Conservation (phyloP, 306 rosid species). For the Pyrus betulifolia region DNA sequence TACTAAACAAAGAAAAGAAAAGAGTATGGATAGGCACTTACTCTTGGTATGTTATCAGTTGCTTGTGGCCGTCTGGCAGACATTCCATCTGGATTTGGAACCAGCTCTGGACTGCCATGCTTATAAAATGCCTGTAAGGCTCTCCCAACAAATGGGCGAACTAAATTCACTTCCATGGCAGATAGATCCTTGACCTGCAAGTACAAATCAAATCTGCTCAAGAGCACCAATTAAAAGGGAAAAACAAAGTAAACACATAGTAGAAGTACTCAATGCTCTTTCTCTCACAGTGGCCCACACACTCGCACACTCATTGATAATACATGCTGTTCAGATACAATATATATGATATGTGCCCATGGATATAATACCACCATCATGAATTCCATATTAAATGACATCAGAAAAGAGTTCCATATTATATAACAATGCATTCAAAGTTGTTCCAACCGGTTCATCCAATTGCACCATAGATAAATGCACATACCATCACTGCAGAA, state of each 20-base stretch:
- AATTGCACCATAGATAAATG: neutral
- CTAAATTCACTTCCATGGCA: conserved; percentile 96
- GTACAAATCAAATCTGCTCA: conserved; percentile 11
- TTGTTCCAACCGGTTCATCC: neutral
- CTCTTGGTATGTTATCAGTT: conserved; percentile 63
- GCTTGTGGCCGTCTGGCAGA: conserved; percentile 56
- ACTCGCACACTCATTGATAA: neutral
- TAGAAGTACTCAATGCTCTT: neutral
- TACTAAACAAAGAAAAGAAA: neutral
- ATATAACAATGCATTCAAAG: neutral
- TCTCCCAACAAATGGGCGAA: conserved; percentile 89
- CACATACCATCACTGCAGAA: conserved; percentile 79
- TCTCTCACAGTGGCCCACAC: neutral
- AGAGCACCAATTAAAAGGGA: neutral
- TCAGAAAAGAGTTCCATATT: neutral
- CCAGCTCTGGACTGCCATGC: conserved; percentile 80
- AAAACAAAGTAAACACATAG: neutral
- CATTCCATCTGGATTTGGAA: conserved; percentile 75
- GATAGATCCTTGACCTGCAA: conserved; percentile 80
- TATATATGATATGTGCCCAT: neutral
- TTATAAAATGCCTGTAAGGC: conserved; percentile 82
- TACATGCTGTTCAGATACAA: neutral
- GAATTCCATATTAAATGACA: neutral
- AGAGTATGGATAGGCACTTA: conserved; percentile 24
- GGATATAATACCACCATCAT: neutral